These are phyloP conservation scores for Claviceps capensis DNA, from an alignment of 2,329 filamentous ascomycete genomes.

Conservation along the genomic window DNA sequence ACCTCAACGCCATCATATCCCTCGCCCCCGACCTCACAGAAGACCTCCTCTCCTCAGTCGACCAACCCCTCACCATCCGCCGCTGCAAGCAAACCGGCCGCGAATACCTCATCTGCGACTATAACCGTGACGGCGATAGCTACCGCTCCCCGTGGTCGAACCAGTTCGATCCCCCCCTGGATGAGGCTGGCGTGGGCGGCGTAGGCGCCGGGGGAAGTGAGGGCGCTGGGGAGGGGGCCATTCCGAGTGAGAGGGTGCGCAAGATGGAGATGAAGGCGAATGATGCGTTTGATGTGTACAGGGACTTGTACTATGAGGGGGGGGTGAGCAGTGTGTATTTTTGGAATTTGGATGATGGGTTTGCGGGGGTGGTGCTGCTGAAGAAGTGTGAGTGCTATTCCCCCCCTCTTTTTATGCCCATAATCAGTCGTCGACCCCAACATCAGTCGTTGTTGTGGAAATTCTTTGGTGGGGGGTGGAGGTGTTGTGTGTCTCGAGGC, in stretches of 20 bases:
- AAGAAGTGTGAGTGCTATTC: conserved; percentile 63
- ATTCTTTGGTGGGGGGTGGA: too few species aligned
- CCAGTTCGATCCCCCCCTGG: conserved; percentile 86
- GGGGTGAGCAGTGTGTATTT: conserved; percentile 94
- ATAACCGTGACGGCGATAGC: conserved; percentile 97
- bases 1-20: conserved; percentile 78
- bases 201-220: conserved; percentile 41
- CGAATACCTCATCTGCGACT: conserved; percentile 97
- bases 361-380: conserved; percentile 85
- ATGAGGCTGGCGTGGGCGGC: conserved; percentile 43
- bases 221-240: conserved; percentile 60
- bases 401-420: background rate
- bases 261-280: conserved; percentile 92
- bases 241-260: conserved; percentile 79
- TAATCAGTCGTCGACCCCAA: too few species aligned
- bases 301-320: conserved; percentile 93
- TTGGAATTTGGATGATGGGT: conserved; percentile 96
- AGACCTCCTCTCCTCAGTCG: conserved; percentile 93
- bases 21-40: conserved; percentile 88
- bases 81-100: conserved; percentile 80
- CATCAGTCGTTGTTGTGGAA: too few species aligned
- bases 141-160: conserved; percentile 99
- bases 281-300: conserved; percentile 91
- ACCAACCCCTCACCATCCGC: conserved; percentile 79
- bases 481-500: too few species aligned